phyloP scores from a whole-genome alignment of 2,329 filamentous ascomycete genomes.

The Calonectria multiphialidica region DNA sequence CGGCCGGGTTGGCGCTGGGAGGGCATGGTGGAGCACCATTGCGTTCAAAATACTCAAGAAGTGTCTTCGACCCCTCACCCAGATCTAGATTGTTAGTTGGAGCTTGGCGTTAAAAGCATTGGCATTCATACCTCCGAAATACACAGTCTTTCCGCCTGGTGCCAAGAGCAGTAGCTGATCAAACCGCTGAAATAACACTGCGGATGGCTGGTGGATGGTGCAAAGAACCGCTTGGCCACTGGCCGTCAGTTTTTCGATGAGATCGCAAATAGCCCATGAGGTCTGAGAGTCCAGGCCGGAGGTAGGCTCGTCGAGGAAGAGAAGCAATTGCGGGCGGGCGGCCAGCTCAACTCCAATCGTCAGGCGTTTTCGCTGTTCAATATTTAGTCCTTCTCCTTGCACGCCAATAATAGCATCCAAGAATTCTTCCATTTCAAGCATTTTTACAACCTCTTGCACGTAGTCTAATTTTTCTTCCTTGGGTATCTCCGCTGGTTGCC shows the following conservation, averaged over 20 bases:
- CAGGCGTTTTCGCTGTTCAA: constrained; percentile 65
- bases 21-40: constrained; percentile 70
- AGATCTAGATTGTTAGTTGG: constrained; percentile 29
- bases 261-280: constrained; percentile 79
- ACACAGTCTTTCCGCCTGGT: constrained; percentile 68
- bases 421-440: constrained; percentile 67
- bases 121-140: constrained; percentile 64
- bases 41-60: constrained; percentile 70
- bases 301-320: constrained; percentile 84
- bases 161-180: constrained; percentile 68
- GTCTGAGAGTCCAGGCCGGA: constrained; percentile 82
- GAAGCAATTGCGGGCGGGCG: constrained; percentile 77
- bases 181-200: constrained; percentile 60
- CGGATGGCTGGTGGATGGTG: constrained; percentile 61
- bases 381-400: constrained; percentile 66
- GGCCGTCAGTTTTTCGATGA: constrained; percentile 74
- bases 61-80: constrained; percentile 57
- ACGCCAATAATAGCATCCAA: constrained; percentile 70
- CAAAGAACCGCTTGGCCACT: constrained; percentile 59
- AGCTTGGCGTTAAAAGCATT: fast-evolving
- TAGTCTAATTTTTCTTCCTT: constrained; percentile 42
- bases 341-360: constrained; percentile 84
- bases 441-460: constrained; percentile 46
- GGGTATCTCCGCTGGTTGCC: constrained; percentile 71
- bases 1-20: constrained; percentile 71